Conservation (phyloP, 192 early-diverging fungal genomes). For the Blastocladiella britannica region DNA sequence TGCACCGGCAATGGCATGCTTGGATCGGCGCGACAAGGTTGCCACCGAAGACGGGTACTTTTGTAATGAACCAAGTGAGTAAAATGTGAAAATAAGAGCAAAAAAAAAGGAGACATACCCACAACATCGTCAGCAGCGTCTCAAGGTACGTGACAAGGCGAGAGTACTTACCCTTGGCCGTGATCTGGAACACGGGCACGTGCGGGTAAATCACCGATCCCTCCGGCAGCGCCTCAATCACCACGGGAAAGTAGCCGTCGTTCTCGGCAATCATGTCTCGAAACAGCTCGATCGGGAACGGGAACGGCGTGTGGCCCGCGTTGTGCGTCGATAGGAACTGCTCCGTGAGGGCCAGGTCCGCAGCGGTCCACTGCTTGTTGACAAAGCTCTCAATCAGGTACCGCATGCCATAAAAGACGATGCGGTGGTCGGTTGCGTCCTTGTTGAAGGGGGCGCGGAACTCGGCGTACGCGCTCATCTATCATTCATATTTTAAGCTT, state of each 20-base stretch:
- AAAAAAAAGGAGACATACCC: constrained; percentile 22
- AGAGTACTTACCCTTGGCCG: constrained; percentile 45
- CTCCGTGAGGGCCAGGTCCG: constrained; percentile 44
- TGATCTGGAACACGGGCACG: constrained; percentile 63
- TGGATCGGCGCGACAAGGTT: constrained; percentile 49
- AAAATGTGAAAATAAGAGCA: background rate
- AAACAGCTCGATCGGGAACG: constrained; percentile 61
- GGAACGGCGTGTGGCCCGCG: constrained; percentile 36
- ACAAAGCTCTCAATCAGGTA: constrained; percentile 67
- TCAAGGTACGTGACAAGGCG: constrained; percentile 65
- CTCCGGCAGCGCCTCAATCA: constrained; percentile 55
- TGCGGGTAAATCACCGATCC: constrained; percentile 63
- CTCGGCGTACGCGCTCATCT: constrained; percentile 66
- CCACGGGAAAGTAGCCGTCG: constrained; percentile 68
- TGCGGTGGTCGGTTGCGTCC: constrained; percentile 43
- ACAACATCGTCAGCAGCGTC: constrained; percentile 58
- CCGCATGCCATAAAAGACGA: constrained; percentile 67
- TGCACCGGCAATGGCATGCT: constrained; percentile 29
- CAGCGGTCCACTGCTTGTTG: constrained; percentile 34
- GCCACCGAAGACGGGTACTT: constrained; percentile 72
- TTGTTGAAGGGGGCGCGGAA: constrained; percentile 46
- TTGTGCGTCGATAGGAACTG: constrained; percentile 57
- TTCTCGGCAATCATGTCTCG: constrained; percentile 54
- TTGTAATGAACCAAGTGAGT: background rate
- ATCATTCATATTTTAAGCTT: background rate